Conservation (phyloP, 352 stramenopile genomes). For the Globisporangium canariense region DNA sequence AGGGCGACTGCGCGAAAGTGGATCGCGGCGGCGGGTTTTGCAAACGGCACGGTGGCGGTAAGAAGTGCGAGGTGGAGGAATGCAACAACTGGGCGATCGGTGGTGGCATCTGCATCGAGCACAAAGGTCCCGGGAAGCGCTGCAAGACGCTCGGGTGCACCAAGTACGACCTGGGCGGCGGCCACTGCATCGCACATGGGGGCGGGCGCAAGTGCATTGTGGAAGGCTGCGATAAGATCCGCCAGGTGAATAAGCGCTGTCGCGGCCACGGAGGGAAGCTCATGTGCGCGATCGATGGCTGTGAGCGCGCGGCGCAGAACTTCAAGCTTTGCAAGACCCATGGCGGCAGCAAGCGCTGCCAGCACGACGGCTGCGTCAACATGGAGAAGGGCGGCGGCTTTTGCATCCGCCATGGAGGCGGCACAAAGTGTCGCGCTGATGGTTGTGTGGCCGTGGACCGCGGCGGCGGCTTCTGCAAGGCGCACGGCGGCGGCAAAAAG, state of each 20-base stretch:
- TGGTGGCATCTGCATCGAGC: constrained; percentile 66
- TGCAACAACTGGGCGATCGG: constrained; percentile 83
- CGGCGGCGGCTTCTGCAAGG: constrained; percentile 81
- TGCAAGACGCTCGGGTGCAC: constrained; percentile 77
- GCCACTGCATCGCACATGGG: constrained; percentile 84
- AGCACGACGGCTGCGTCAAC: constrained; percentile 73
- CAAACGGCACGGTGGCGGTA: constrained; percentile 82
- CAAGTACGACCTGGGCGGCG: constrained; percentile 79
- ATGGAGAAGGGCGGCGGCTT: constrained; percentile 83
- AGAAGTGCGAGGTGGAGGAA: constrained; percentile 73
- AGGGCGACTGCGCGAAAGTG: constrained; percentile 70
- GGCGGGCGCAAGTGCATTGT: constrained; percentile 81
- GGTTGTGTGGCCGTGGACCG: constrained; percentile 68
- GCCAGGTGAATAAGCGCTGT: constrained; percentile 83
- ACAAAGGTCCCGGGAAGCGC: constrained; percentile 76
- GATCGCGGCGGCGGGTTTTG: constrained; percentile 79
- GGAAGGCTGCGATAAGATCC: constrained; percentile 83
- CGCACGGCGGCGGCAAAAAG: constrained; percentile 81
- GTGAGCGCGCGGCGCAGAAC: constrained; percentile 73
- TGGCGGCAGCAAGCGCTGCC: constrained; percentile 68
- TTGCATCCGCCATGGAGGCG: constrained; percentile 81
- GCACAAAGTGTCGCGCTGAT: constrained; percentile 68
- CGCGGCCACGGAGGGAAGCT: constrained; percentile 79
- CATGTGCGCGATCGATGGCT: constrained; percentile 75
- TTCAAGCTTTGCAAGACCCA: constrained; percentile 84